These are phyloP conservation scores for Podaxis sp. DNA, from an alignment of 768 basidiomycete genomes.

Conservation along the genomic window DNA sequence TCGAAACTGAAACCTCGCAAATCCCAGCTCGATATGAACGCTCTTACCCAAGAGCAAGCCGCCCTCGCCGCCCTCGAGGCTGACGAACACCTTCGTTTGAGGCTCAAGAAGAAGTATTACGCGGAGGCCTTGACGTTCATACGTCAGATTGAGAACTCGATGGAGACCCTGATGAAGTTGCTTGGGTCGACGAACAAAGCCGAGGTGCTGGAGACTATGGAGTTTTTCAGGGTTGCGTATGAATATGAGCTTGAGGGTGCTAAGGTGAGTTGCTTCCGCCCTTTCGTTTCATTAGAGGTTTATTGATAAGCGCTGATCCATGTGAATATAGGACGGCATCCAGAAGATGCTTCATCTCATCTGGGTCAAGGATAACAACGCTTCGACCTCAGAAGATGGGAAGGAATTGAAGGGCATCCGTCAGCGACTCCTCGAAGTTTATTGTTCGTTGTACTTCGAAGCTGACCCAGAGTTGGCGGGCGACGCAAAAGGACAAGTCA, in stretches of 20 bases:
- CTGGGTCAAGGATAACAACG: slow-evolving; percentile 91
- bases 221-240: slow-evolving; percentile 83
- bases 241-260: slow-evolving; percentile 81
- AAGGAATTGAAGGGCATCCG: slow-evolving; percentile 86
- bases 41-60: slow-evolving; percentile 68
- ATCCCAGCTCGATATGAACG: slow-evolving; percentile 67
- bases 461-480: slow-evolving; percentile 67
- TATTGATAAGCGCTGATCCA: not conserved
- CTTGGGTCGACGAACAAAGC: slow-evolving; percentile 85
- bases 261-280: slow-evolving; percentile 46
- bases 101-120: slow-evolving; percentile 83
- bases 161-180: slow-evolving; percentile 71
- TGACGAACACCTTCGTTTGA: slow-evolving; percentile 61
- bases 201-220: slow-evolving; percentile 81
- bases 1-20: slow-evolving; percentile 56
- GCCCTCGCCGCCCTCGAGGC: slow-evolving; percentile 68
- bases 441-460: slow-evolving; percentile 78
- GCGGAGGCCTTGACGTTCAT: slow-evolving; percentile 86
- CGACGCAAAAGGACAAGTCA: slow-evolving; percentile 83
- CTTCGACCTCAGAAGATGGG: slow-evolving; percentile 60
- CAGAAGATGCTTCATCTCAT: slow-evolving; percentile 97
- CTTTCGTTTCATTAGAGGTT: not conserved
- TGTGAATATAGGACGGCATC: slow-evolving; percentile 68
- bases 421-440: slow-evolving; percentile 84
- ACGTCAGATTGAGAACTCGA: slow-evolving; percentile 51